A percentile compares a stretch with the other conserved stretches of the same genome.
Conservation (phyloP, 495 filamentous ascomycete genomes). For the Daldinia loculata region DNA sequence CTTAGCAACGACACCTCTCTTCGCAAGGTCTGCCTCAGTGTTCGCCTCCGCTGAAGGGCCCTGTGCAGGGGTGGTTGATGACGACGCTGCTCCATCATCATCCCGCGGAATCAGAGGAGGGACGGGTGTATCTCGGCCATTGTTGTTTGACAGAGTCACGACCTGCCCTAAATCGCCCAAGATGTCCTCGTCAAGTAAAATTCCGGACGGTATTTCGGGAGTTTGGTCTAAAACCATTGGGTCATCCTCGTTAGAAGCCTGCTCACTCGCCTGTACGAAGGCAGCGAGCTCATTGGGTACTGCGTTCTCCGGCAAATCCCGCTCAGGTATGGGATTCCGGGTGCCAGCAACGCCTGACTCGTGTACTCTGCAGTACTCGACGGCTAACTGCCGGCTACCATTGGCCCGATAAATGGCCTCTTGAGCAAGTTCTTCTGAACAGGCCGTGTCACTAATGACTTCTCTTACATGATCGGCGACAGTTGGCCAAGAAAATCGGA, state of each 20-base stretch:
- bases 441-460: conserved; percentile 31
- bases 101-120: conserved; percentile 26
- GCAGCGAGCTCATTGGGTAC: conserved; percentile 38
- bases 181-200: conserved; percentile 45
- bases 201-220: conserved; percentile 19
- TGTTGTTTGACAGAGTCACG: conserved; percentile 26
- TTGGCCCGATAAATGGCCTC: conserved; percentile 87
- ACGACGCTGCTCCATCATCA: conserved; percentile 28
- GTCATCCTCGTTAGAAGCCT: conserved; percentile 32
- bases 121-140: conserved; percentile 28
- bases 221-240: conserved; percentile 45
- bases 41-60: conserved; percentile 26
- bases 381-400: conserved; percentile 65
- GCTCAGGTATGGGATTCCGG: conserved; percentile 71
- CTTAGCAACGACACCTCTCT: conserved; percentile 58
- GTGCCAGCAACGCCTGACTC: conserved; percentile 50
- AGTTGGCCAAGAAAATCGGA: conserved; percentile 47
- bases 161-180: conserved; percentile 30
- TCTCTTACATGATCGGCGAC: conserved; percentile 42
- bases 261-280: conserved; percentile 18
- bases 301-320: conserved; percentile 53
- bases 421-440: conserved; percentile 62
- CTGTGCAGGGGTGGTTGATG: conserved; percentile 36
- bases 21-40: conserved; percentile 26
- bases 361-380: conserved; percentile 78